phyloP scores from a whole-genome alignment of 257 asterid genomes.

The Cynanchum wilfordii region DNA sequence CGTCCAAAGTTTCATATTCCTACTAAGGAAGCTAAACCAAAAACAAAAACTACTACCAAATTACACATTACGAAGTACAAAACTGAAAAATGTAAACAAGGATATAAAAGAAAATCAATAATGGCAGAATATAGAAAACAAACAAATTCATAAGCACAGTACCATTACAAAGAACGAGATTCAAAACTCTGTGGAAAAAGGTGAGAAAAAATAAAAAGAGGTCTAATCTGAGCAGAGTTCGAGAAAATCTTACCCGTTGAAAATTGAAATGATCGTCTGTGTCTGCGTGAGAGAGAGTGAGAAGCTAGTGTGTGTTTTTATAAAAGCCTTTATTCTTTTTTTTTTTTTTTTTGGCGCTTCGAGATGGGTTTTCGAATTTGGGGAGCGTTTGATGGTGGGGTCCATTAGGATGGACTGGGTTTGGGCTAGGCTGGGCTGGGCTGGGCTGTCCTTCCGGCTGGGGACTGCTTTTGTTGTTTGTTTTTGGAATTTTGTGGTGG shows the following conservation, averaged over 20 bases:
- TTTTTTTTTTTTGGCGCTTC: constrained; percentile 53
- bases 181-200: constrained; percentile 14
- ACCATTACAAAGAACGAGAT: constrained; percentile 23
- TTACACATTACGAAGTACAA: neutral
- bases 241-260: constrained; percentile 23
- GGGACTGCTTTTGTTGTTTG: neutral
- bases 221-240: constrained; percentile 33
- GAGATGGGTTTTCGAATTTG: constrained; percentile 42
- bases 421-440: too few relatives aligned
- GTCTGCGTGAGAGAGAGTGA: constrained; percentile 14
- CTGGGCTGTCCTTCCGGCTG: neutral
- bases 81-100: constrained; percentile 8
- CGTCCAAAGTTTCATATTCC: neutral
- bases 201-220: constrained; percentile 15
- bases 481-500: neutral
- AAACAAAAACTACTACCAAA: neutral
- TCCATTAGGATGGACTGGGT: neutral
- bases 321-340: neutral
- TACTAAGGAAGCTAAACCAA: neutral
- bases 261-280: neutral
- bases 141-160: neutral
- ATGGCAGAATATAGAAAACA: neutral
- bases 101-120: neutral
- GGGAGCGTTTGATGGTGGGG: constrained; percentile 32
- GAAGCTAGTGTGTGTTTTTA: constrained; percentile 14